A percentile compares a stretch with the other conserved stretches of the same genome.
Conservation (phyloP, 164 flowering plant genomes). For the Houttuynia cordata region DNA sequence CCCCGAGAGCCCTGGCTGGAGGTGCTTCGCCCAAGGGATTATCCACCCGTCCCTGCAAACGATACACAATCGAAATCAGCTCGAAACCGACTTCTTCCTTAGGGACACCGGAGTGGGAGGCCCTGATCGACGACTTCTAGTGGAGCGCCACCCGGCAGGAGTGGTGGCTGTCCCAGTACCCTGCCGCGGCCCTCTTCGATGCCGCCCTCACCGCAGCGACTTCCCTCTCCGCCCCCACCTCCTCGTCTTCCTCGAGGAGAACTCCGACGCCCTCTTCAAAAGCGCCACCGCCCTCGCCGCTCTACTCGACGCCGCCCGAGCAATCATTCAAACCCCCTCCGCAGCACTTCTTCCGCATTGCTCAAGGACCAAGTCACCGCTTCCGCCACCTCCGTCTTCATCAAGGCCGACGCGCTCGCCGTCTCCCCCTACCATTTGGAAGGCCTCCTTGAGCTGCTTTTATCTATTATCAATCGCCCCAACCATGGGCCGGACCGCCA, state of each 20-base stretch:
- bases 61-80: too few species aligned
- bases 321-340: constrained; percentile 48
- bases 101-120: constrained; percentile 74
- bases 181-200: constrained; percentile 27
- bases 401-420: too few species aligned
- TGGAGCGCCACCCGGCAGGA: constrained; percentile 26
- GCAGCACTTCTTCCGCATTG: constrained; percentile 13
- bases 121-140: constrained; percentile 68
- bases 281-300: constrained; percentile 14
- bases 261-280: constrained; percentile 6
- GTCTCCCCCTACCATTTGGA: too few species aligned
- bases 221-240: constrained; percentile 38
- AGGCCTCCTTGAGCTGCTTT: too few species aligned
- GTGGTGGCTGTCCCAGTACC: too few species aligned
- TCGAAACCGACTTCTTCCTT: constrained; percentile 40
- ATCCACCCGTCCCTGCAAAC: too few species aligned
- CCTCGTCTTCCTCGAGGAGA: constrained; percentile 53
- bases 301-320: constrained; percentile 47
- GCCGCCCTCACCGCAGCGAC: constrained; percentile 32
- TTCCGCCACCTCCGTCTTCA: constrained; percentile 46
- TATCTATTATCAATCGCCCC: too few species aligned
- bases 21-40: too few species aligned
- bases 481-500: too few species aligned
- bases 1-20: too few species aligned
- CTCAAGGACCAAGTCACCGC: constrained; percentile 66